Percentiles rank a stretch among this genome's conserved stretches.
Conservation (phyloP, 2,329 filamentous ascomycete species). For the Westerdykella aurantiaca region DNA sequence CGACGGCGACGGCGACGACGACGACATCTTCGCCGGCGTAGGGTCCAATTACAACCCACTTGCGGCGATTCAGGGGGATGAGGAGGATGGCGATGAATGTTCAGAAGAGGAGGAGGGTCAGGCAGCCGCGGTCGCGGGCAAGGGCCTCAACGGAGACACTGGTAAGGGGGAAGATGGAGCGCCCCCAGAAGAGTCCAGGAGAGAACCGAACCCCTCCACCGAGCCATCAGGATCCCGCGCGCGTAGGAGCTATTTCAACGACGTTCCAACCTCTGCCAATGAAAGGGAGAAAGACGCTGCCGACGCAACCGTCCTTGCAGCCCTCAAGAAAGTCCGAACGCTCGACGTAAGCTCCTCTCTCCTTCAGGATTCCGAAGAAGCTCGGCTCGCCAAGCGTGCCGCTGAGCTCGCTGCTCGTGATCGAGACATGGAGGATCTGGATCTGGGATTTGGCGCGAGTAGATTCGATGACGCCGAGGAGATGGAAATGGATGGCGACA, state of each 20-base stretch:
- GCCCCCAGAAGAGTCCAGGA: background rate
- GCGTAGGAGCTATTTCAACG: constrained; percentile 36
- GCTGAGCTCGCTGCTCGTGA: constrained; percentile 67
- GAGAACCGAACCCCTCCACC: constrained; percentile 10
- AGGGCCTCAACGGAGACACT: background rate
- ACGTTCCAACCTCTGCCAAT: constrained; percentile 17
- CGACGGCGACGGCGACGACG: constrained; percentile 42
- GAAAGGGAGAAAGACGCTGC: constrained; percentile 42
- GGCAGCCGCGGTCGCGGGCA: constrained; percentile 1
- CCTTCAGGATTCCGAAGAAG: constrained; percentile 55
- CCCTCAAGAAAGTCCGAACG: constrained; percentile 69
- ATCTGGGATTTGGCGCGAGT: constrained; percentile 88
- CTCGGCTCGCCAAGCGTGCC: constrained; percentile 56
- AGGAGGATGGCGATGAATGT: constrained; percentile 39
- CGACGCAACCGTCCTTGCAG: constrained; percentile 75
- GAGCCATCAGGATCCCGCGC: constrained; percentile 7
- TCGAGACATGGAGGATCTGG: constrained; percentile 83
- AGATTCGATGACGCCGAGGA: constrained; percentile 86
- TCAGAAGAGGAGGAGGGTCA: constrained; percentile 31
- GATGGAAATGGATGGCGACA: constrained; percentile 54
- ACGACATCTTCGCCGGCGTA: constrained; percentile 58
- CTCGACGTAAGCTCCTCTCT: constrained; percentile 43
- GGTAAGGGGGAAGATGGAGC: constrained; percentile 6
- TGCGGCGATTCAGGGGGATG: constrained; percentile 47
- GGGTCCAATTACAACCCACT: constrained; percentile 58